phyloP scores from a whole-genome alignment of 345 rosid species.

The Hibiscus mutabilis region DNA sequence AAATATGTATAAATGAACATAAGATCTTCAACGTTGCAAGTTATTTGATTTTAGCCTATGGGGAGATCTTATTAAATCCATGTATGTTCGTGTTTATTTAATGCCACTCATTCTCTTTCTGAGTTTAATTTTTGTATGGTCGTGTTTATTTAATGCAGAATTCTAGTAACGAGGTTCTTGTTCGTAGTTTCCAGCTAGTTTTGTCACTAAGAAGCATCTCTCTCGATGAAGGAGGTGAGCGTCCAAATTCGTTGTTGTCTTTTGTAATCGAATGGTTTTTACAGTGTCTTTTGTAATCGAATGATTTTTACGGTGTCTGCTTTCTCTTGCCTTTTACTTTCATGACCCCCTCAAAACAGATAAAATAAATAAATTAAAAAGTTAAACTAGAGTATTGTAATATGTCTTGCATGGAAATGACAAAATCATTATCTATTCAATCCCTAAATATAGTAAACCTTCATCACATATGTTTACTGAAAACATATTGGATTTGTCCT shows the following conservation, averaged over 20 bases:
- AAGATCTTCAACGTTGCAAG: background rate
- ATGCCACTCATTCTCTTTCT: background rate
- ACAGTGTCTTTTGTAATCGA: too few relatives aligned
- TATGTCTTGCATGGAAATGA: too few relatives aligned
- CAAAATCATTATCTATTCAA: too few relatives aligned
- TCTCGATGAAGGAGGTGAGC: conserved; percentile 67
- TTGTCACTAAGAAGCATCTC: conserved; percentile 77
- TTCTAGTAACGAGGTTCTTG: conserved; percentile 65
- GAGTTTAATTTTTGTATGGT: conserved; percentile 3
- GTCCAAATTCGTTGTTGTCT: background rate
- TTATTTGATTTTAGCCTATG: background rate
- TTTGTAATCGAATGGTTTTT: background rate
- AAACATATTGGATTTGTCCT: too few relatives aligned
- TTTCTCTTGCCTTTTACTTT: background rate
- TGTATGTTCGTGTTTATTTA: too few relatives aligned
- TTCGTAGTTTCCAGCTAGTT: conserved; percentile 86
- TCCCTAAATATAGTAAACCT: too few relatives aligned
- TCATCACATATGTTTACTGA: too few relatives aligned
- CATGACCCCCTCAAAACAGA: too few relatives aligned
- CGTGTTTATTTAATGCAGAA: conserved; percentile 50
- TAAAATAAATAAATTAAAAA: too few relatives aligned
- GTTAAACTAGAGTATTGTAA: too few relatives aligned
- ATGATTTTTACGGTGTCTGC: too few relatives aligned
- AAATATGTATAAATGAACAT: background rate
- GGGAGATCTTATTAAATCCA: background rate